phyloP scores from a whole-genome alignment of 352 stramenopile genomes.

The Phytophthora tubulina region DNA sequence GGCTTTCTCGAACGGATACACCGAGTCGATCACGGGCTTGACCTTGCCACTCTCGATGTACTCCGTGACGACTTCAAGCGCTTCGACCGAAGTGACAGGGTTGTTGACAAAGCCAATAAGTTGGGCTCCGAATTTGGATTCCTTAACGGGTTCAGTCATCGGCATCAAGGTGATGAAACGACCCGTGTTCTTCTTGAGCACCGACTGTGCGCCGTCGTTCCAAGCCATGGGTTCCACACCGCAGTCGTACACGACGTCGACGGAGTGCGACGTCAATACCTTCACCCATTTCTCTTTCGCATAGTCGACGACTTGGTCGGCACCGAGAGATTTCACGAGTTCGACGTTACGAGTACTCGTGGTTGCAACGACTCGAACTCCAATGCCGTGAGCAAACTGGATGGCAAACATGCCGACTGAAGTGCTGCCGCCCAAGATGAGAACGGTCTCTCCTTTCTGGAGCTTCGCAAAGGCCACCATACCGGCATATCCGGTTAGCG shows the following conservation, averaged over 20 bases:
- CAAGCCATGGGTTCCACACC: constrained; percentile 30
- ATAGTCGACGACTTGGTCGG: constrained; percentile 69
- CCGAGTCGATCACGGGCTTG: neutral
- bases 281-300: constrained; percentile 47
- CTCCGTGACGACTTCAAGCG: neutral
- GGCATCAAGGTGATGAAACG: neutral
- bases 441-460: constrained; percentile 32
- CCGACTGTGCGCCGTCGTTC: constrained; percentile 38
- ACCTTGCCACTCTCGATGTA: neutral
- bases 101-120: neutral
- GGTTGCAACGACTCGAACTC: neutral
- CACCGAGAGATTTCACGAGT: constrained; percentile 55
- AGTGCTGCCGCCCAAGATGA: constrained; percentile 63
- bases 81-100: neutral
- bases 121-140: neutral
- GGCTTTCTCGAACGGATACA: neutral
- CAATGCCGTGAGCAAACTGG: neutral
- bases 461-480: constrained; percentile 30
- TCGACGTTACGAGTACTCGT: constrained; percentile 17
- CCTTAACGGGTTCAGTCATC: constrained; percentile 12
- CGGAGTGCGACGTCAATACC: constrained; percentile 37
- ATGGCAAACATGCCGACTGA: neutral
- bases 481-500: constrained; percentile 38
- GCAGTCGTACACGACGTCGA: constrained; percentile 38
- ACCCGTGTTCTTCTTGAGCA: constrained; percentile 32